Evolutionary conservation across 352 stramenopile genomes (phyloP), one percentile per base, ranked within the genome.

Genomic region (Globisporangium irregulare): DNA sequence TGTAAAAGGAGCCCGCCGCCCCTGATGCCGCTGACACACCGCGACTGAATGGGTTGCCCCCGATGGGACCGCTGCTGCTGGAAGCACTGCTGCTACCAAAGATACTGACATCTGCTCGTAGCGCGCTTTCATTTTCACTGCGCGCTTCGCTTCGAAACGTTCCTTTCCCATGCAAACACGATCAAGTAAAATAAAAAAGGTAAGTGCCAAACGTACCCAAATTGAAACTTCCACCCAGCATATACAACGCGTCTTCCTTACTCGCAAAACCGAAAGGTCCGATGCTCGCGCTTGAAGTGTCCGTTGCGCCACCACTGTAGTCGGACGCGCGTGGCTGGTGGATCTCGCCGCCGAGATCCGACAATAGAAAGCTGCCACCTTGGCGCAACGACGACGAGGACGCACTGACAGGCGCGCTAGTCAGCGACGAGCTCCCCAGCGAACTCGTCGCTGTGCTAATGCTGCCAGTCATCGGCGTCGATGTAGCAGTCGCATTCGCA

Each of bases 301-400:
- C 61, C 8, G 25, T 67, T 22, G 48, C 25, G 7, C 70, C 59
- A 32, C 67, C 54, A 59, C 38, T 48, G 38, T 79, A 70, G 51
- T 74, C 72, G 18, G 38, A 51, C 18, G 20, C 36, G 34, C 53
- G 66, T 18, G 79, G 78, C 27, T 82, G 66, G 43, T 90, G 77
- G 27, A 87, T 80, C 54, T 88, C 77, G 2, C 81, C 85, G 10
- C 81, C 79, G 0, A 91, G 76, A 72, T 91, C 80, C 34, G 81
- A 87, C 41, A 89, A 64, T 10, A 81, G 67, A 51, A 75, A 88
- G 59, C 73, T 88, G 41, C 55, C 73, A 5, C 68, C 22, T 12
- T 12, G 18, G 6, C 18, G 43, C 43, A 18, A 7, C 46, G 34
- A 65, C 36, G 60, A 64, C 3, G 72, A 59, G 18, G 76, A 69